Evolutionary conservation across 805 yeast genomes (phyloP).

Genomic region (Hanseniaspora occidentalis): DNA sequence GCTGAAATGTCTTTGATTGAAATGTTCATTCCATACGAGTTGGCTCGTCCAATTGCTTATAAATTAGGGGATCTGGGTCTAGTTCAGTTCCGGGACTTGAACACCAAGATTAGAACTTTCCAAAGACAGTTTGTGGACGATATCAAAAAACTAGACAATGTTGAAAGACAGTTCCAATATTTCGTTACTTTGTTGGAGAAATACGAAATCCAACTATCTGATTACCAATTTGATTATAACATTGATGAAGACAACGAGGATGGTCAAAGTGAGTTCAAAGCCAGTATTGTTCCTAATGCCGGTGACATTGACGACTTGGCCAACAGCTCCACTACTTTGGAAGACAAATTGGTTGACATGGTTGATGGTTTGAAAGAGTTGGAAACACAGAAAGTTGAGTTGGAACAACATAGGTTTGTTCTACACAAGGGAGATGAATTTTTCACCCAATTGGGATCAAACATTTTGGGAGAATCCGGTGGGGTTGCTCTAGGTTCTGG

Average conservation of each 20-base stretch:
- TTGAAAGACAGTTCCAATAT: conserved; percentile 71
- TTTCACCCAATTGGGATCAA: conserved; percentile 21
- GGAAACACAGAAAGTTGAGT: conserved; percentile 38
- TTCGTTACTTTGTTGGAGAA: conserved; percentile 38
- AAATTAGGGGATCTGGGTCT: conserved; percentile 77
- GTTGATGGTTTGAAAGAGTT: conserved; percentile 56
- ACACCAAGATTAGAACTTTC: conserved; percentile 66
- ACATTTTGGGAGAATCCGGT: conserved; percentile 2
- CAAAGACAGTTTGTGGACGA: conserved; percentile 88
- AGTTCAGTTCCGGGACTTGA: conserved; percentile 83
- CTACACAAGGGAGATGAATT: conserved; percentile 37
- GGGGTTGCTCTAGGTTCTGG: conserved; percentile 8
- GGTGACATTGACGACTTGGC: conserved; percentile 63
- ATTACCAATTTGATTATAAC: conserved; percentile 12
- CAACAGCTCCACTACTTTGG: conserved; percentile 51
- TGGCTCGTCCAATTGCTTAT: conserved; percentile 75
- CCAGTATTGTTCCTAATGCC: conserved; percentile 26
- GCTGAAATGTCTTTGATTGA: conserved; percentile 96
- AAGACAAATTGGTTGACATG: conserved; percentile 61
- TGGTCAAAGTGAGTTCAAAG: conserved; percentile 16
- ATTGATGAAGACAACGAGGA: conserved; percentile 23
- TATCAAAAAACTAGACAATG: conserved; percentile 68
- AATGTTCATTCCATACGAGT: conserved; percentile 82
- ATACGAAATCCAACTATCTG: conserved; percentile 33
- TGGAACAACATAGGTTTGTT: conserved; percentile 50